A percentile compares a stretch with the other conserved stretches of the same genome.
Conservation (phyloP, 768 basidiomycete genomes). For the Coprinopsis strossmayeri region DNA sequence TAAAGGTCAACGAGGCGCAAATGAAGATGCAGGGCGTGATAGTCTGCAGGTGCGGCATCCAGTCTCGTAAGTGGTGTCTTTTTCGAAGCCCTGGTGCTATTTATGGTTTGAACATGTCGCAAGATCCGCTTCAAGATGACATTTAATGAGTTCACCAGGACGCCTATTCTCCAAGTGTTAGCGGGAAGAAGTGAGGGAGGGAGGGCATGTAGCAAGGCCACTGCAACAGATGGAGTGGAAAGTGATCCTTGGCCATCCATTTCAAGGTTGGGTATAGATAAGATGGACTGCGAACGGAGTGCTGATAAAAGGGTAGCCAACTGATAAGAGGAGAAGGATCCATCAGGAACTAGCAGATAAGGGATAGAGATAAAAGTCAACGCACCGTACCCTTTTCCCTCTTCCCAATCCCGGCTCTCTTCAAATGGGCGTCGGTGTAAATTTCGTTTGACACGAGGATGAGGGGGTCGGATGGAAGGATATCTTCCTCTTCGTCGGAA, state of each 20-base stretch:
- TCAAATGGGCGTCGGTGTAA: constrained; percentile 36
- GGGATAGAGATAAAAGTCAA: neutral
- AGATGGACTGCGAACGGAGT: neutral
- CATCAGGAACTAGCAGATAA: neutral
- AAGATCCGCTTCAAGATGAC: neutral
- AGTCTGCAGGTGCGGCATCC: too few species aligned
- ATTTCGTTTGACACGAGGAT: constrained; percentile 25
- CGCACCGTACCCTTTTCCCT: constrained; percentile 35
- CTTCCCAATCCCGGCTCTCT: constrained; percentile 45
- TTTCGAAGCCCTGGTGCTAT: too few species aligned
- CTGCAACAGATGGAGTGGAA: neutral
- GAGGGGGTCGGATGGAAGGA: constrained; percentile 37
- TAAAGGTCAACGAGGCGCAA: constrained; percentile 57
- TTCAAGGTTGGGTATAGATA: neutral
- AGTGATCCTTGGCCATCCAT: neutral
- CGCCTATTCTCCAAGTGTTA: neutral
- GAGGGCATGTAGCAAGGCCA: neutral
- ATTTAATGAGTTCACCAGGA: neutral
- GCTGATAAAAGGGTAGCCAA: neutral
- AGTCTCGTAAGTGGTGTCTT: too few species aligned
- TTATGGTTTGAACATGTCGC: too few species aligned
- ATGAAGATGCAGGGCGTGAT: constrained; percentile 34
- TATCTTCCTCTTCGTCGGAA: constrained; percentile 13
- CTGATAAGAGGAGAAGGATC: neutral
- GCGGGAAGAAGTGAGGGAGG: neutral